Conservation (phyloP, 169 alveolate genomes). For the Eimeria acervulina region DNA sequence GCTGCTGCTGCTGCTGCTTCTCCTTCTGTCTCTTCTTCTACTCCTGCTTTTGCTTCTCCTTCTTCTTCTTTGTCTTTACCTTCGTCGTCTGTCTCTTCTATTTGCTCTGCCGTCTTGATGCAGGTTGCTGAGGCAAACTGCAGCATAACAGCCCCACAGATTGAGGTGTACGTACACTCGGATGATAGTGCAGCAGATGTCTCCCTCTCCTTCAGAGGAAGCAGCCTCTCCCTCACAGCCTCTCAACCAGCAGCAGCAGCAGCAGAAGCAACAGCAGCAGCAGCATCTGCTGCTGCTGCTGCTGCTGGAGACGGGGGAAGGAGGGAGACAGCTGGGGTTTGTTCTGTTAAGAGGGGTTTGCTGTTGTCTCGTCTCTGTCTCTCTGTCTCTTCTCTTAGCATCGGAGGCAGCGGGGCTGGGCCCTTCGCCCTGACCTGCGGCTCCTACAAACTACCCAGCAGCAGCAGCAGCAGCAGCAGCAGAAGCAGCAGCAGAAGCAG, state of each 20-base stretch:
- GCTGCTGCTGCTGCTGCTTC: background rate
- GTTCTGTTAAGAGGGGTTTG: background rate
- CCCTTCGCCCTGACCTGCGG: background rate
- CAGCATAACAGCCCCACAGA: background rate
- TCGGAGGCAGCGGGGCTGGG: constrained; percentile 12
- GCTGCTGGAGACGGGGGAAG: background rate
- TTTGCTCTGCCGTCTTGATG: no score
- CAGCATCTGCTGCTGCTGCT: constrained; percentile 8
- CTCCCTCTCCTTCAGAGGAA: background rate
- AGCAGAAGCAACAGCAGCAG: background rate
- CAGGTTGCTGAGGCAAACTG: no score
- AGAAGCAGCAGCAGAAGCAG: constrained; percentile 39
- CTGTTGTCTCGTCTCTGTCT: constrained; percentile 12
- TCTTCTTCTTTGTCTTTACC: background rate
- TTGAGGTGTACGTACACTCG: constrained; percentile 49
- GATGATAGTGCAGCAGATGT: background rate
- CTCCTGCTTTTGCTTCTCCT: background rate
- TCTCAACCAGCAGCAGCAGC: background rate
- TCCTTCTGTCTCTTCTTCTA: background rate
- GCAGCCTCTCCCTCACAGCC: background rate
- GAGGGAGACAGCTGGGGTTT: background rate
- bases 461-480: constrained; percentile 53
- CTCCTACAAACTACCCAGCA: constrained; percentile 4
- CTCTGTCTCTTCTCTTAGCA: background rate
- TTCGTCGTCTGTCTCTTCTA: background rate